Conservation (phyloP, 116 monocot species). For the Posidonia oceanica region DNA sequence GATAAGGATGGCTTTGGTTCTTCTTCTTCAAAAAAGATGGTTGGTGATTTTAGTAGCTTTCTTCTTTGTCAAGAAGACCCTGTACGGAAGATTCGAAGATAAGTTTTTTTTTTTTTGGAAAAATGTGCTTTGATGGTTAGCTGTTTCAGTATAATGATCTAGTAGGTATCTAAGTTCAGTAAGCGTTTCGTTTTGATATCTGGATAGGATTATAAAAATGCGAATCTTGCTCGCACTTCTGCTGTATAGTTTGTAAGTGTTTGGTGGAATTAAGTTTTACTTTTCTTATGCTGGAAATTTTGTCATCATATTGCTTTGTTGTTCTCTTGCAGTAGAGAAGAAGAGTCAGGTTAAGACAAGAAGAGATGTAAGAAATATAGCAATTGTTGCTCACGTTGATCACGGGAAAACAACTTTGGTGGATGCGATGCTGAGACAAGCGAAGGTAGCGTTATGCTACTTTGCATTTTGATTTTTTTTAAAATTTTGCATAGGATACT, state of each 20-base stretch:
- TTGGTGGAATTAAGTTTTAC: not conserved
- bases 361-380: constrained; percentile 93
- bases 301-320: not conserved
- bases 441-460: constrained; percentile 46
- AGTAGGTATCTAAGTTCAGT: not conserved
- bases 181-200: not conserved
- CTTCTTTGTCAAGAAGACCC: too few relatives aligned
- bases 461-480: constrained; percentile 1
- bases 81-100: too few relatives aligned
- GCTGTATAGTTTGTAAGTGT: not conserved
- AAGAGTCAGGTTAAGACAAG: constrained; percentile 45
- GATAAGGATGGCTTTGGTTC: too few relatives aligned
- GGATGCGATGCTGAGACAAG: constrained; percentile 88
- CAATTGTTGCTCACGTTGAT: constrained; percentile 98
- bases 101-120: too few relatives aligned
- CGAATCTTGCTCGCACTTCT: too few relatives aligned
- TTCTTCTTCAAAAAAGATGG: too few relatives aligned
- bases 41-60: too few relatives aligned
- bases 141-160: not conserved
- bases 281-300: not conserved
- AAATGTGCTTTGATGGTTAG: too few relatives aligned
- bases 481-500: not conserved
- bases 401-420: constrained; percentile 97
- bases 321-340: constrained; percentile 35
- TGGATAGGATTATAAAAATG: not conserved